phyloP scores from a whole-genome alignment of 768 basidiomycete species.

The Collybia sp. region DNA sequence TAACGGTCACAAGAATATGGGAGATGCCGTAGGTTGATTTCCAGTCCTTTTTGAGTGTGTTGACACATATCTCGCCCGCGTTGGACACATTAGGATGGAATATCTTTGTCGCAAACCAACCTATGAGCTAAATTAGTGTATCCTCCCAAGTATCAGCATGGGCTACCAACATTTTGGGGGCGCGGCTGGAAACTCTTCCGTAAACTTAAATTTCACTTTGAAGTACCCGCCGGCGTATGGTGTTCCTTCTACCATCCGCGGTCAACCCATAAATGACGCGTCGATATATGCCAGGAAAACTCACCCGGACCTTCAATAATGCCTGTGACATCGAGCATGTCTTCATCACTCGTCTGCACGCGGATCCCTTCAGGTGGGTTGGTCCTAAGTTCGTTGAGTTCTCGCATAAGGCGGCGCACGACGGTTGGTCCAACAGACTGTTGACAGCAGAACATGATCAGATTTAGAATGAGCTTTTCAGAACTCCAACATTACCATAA shows the following conservation, averaged over 20 bases:
- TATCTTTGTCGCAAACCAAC: conserved; percentile 90
- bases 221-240: conserved; percentile 68
- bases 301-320: conserved; percentile 88
- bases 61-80: conserved; percentile 91
- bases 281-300: conserved; percentile 21
- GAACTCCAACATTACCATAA: too few relatives aligned
- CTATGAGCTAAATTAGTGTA: conserved; percentile 32
- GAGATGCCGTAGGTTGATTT: conserved; percentile 85
- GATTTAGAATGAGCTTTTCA: too few relatives aligned
- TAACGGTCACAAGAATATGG: conserved; percentile 89
- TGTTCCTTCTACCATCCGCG: conserved; percentile 42
- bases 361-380: conserved; percentile 92
- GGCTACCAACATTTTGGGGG: conserved; percentile 83
- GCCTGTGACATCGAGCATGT: conserved; percentile 83
- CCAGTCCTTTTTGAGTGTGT: conserved; percentile 98
- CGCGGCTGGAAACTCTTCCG: conserved; percentile 87
- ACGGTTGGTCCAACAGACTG: conserved; percentile 48
- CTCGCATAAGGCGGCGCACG: conserved; percentile 85
- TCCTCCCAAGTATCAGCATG: background rate
- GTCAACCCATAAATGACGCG: conserved; percentile 21
- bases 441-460: background rate
- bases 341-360: conserved; percentile 79
- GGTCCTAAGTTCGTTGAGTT: conserved; percentile 74
- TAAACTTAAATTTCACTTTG: conserved; percentile 81
- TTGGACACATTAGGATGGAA: conserved; percentile 96